These are phyloP conservation scores for Pseudogymnoascus sp. DNA, from an alignment of 2,329 filamentous ascomycete genomes.

Conservation along the genomic window DNA sequence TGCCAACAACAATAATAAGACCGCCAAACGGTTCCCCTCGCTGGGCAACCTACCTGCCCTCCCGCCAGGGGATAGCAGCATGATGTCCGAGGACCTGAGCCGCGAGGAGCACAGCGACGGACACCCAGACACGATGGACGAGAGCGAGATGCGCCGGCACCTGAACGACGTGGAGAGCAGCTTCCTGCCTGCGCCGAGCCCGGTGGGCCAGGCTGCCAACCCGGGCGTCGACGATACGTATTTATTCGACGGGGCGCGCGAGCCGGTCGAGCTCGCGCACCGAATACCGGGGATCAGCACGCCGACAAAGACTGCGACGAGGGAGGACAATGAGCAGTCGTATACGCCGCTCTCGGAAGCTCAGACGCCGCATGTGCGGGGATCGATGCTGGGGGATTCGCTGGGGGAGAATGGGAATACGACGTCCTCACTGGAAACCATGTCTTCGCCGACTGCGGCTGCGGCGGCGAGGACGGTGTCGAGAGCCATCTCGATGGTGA, in stretches of 20 bases:
- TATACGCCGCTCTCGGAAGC: not conserved
- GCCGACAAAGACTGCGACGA: not conserved
- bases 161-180: conserved; percentile 58
- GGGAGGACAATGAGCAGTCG: not conserved
- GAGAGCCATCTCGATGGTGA: conserved; percentile 41
- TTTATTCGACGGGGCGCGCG: conserved; percentile 42
- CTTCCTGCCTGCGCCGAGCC: conserved; percentile 51
- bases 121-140: conserved; percentile 22
- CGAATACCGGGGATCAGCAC: not conserved
- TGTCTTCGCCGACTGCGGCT: conserved; percentile 48
- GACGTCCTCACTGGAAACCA: conserved; percentile 43
- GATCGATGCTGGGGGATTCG: conserved; percentile 1
- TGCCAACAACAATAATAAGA: not conserved
- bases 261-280: conserved; percentile 16
- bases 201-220: conserved; percentile 38
- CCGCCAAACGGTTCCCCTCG: not conserved
- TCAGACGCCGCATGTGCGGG: not conserved
- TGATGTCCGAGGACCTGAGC: conserved; percentile 20
- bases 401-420: conserved; percentile 29
- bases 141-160: conserved; percentile 33
- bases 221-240: conserved; percentile 49
- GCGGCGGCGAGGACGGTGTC: conserved; percentile 46
- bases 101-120: conserved; percentile 18
- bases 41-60: not conserved
- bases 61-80: conserved; percentile 22